phyloP scores from a whole-genome alignment of 2,329 filamentous ascomycete species.

The Fusarium secorum region DNA sequence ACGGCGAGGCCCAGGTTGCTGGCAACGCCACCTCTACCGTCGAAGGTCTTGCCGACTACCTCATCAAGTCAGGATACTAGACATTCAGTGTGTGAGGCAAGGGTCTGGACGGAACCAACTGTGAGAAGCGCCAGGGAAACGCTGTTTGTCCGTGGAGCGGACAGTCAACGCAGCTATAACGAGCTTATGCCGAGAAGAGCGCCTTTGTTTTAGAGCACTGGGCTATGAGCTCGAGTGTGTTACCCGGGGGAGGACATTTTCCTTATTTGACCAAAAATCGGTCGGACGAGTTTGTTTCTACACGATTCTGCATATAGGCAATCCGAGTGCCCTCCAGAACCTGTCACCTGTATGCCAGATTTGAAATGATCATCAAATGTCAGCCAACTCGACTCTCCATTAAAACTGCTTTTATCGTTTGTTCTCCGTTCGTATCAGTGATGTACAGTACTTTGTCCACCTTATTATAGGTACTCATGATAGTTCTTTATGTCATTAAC shows the following conservation, averaged over 20 bases:
- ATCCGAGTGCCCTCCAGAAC: constrained; percentile 34
- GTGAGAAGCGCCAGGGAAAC: constrained; percentile 19
- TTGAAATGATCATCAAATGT: not conserved
- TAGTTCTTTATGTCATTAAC: constrained; percentile 32
- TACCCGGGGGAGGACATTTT: constrained; percentile 33
- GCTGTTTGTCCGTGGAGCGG: constrained; percentile 28
- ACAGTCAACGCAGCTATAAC: constrained; percentile 32
- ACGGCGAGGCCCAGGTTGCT: constrained; percentile 76
- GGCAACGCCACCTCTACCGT: constrained; percentile 81
- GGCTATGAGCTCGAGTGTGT: constrained; percentile 33
- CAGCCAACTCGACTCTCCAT: constrained; percentile 4
- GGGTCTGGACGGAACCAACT: constrained; percentile 10
- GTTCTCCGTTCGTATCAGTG: constrained; percentile 12
- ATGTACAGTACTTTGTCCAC: constrained; percentile 21
- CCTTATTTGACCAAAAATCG: constrained; percentile 33
- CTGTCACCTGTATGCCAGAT: not conserved
- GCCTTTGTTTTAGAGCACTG: constrained; percentile 38
- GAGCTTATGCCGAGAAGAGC: constrained; percentile 36
- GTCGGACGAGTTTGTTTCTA: constrained; percentile 38
- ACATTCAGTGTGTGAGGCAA: constrained; percentile 2
- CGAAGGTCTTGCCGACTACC: constrained; percentile 86
- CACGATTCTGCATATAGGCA: constrained; percentile 44
- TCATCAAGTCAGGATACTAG: constrained; percentile 81
- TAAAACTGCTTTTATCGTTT: constrained; percentile 5
- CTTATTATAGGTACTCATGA: constrained; percentile 7